Base-by-base conservation (phyloP, 2,329 filamentous ascomycete genomes). In the Erysiphe pulchra region DNA sequence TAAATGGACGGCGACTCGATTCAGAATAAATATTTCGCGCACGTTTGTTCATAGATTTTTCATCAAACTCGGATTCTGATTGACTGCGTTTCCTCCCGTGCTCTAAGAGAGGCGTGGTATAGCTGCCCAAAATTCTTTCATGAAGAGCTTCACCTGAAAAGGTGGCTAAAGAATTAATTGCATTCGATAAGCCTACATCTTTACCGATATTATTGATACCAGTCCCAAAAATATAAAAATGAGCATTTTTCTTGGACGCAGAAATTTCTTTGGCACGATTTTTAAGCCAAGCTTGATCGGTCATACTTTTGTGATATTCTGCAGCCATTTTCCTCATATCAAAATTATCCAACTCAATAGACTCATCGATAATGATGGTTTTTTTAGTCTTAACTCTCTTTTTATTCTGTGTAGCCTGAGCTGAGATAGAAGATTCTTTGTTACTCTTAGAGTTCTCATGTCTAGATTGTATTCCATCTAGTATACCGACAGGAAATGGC, bases 221-320 rank as follows among this genome's bases (percentile, higher is more conserved):
- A 42, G 61, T 56, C 5, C 69, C 71, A 48, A 70, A 65, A 4
- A 80, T 65, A 63, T 71, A 79, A 52, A 68, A 65, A 11, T 66
- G 65, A 0, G 75, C 77, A 48, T 77, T 78, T 54, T 69, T 72
- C 59, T 71, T 79, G 2, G 74, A 71, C 38, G 68, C 61, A 0
- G 59, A 56, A 12, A 58, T 50, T 13, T 61, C 53, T 42, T 61
- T 64, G 32, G 64, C 60, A 6, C 44, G 47, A 61, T 60, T 51
- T 50, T 71, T 75, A 17, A 61, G 54, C 30, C 59, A 61, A 7
- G 54, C 53, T 9, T 64, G 65, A 12, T 60, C 58, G 1, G 58
- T 61, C 71, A 82, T 85, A 50, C 75, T 77, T 11, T 61, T 53
- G 1, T 69, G 50, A 50, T 80, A 81, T 28, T 72, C 61, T 1